Evolutionary conservation across 257 asterid genomes (phyloP).

Genomic region (Gardenia jasminoides): DNA sequence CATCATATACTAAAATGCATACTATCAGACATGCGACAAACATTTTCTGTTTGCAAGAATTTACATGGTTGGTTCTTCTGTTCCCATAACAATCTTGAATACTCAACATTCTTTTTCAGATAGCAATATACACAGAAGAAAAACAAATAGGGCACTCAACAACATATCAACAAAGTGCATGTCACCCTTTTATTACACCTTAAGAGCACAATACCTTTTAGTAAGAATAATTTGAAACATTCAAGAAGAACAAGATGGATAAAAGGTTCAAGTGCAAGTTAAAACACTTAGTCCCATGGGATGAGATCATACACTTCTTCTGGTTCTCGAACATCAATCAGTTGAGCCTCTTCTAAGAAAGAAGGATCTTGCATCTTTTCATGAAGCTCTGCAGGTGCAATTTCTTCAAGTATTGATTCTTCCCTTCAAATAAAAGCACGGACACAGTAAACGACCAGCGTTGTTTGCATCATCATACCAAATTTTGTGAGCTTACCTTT

Average conservation of each 20-base stretch:
- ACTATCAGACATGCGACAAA: background rate
- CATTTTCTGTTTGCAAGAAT: background rate
- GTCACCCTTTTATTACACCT: background rate
- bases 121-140: background rate
- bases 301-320: constrained; percentile 83
- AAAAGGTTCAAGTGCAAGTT: background rate
- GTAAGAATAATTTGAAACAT: background rate
- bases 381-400: constrained; percentile 75
- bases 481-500: constrained; percentile 52
- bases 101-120: background rate
- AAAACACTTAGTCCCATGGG: background rate
- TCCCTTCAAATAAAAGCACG: constrained; percentile 47
- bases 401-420: constrained; percentile 62
- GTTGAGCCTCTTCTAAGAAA: constrained; percentile 75
- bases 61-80: background rate
- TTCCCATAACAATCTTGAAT: background rate
- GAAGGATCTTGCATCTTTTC: constrained; percentile 81
- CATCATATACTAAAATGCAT: background rate
- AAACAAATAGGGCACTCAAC: background rate
- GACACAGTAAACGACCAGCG: constrained; percentile 25
- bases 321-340: constrained; percentile 97
- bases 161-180: background rate
- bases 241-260: background rate
- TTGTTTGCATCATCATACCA: constrained; percentile 7
- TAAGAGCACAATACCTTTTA: too few relatives aligned